phyloP scores from a whole-genome alignment of 2,329 filamentous ascomycete genomes.

The Elsinoe ampelina region DNA sequence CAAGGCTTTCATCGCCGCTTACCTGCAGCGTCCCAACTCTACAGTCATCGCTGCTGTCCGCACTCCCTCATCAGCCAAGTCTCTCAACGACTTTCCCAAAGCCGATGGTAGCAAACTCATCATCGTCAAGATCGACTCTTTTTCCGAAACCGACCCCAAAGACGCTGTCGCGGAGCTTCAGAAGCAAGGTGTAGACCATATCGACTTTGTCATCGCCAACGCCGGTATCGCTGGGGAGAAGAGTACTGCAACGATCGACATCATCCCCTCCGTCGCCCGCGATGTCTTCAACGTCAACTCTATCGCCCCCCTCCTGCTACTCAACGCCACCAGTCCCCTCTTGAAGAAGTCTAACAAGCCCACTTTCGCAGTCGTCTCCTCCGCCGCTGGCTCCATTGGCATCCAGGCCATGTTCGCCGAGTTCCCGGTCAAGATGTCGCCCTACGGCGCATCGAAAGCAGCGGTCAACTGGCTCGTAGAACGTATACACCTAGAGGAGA shows the following conservation, averaged over 20 bases:
- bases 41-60: slow-evolving; percentile 30
- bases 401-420: not conserved
- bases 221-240: slow-evolving; percentile 15
- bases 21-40: slow-evolving; percentile 13
- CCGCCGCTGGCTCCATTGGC: not conserved
- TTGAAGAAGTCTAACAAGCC: slow-evolving; percentile 25
- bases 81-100: slow-evolving; percentile 26
- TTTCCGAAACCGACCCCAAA: slow-evolving; percentile 20
- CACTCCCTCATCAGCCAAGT: slow-evolving; percentile 45
- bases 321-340: slow-evolving; percentile 37
- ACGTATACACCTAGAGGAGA: slow-evolving; percentile 32
- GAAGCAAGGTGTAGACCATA: slow-evolving; percentile 20
- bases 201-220: slow-evolving; percentile 21
- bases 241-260: slow-evolving; percentile 16
- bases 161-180: slow-evolving; percentile 27
- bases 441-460: slow-evolving; percentile 40
- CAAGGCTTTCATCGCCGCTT: slow-evolving; percentile 2
- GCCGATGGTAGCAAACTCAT: slow-evolving; percentile 31
- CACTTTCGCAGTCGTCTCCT: slow-evolving; percentile 32
- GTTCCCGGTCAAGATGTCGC: slow-evolving; percentile 25
- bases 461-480: slow-evolving; percentile 30
- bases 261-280: slow-evolving; percentile 15
- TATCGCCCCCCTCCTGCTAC: slow-evolving; percentile 34
- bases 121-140: slow-evolving; percentile 36
- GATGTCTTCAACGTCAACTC: slow-evolving; percentile 28